phyloP scores from a whole-genome alignment of 208 protist genomes.

The Polymyxa betae region DNA sequence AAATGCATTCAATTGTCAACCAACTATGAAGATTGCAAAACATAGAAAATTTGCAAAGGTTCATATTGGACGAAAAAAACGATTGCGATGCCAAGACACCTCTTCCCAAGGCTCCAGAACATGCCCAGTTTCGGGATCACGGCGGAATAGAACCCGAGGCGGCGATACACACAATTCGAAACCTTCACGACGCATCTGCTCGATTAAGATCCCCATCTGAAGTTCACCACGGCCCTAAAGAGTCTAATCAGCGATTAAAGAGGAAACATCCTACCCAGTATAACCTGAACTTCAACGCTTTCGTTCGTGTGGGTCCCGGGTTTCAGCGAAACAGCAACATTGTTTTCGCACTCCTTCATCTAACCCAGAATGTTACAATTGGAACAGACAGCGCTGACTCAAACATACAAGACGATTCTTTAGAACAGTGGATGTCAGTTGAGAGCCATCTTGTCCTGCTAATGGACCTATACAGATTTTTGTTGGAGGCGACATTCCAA shows the following conservation, averaged over 20 bases:
- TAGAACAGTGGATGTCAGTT: constrained; percentile 13
- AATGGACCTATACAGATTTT: not conserved
- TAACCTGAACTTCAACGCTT: constrained; percentile 17
- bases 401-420: constrained; percentile 29
- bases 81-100: constrained; percentile 13
- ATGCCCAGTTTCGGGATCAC: not conserved
- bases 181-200: constrained; percentile 44
- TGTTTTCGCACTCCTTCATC: constrained; percentile 50
- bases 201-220: constrained; percentile 43
- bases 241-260: not conserved
- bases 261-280: not conserved
- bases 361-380: not conserved
- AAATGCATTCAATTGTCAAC: not conserved
- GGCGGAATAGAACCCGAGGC: constrained; percentile 23
- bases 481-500: no score
- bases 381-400: not conserved
- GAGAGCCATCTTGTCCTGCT: constrained; percentile 25
- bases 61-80: no score
- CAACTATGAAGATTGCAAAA: not conserved
- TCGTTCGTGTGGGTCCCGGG: constrained; percentile 3
- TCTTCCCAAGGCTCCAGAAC: constrained; percentile 43
- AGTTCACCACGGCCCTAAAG: not conserved
- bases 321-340: not conserved
- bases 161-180: constrained; percentile 48
- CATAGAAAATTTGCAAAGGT: no score